These are phyloP conservation scores for Talaromyces sp. DNA, from an alignment of 2,329 filamentous ascomycete genomes.

Conservation along the genomic window DNA sequence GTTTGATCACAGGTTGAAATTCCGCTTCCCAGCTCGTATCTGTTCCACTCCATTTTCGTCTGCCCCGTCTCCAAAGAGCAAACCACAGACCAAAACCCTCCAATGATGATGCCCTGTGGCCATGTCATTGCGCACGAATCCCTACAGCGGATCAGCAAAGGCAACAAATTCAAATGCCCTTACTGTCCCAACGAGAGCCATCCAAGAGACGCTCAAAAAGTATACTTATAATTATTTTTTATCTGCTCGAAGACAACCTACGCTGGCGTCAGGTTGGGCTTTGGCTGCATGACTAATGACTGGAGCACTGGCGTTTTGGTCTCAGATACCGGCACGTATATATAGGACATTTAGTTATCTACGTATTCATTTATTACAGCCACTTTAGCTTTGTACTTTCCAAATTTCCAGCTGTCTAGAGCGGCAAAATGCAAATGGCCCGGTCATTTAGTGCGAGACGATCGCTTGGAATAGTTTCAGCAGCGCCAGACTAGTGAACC, in stretches of 20 bases:
- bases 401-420: neutral
- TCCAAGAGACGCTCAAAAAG: slow-evolving; percentile 67
- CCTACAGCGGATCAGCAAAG: slow-evolving; percentile 72
- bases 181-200: slow-evolving; percentile 87
- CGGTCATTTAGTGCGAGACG: neutral
- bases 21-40: slow-evolving; percentile 57
- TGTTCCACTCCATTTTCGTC: slow-evolving; percentile 94
- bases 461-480: neutral
- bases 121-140: slow-evolving; percentile 88
- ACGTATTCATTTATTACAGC: neutral
- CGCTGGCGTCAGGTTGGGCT: slow-evolving; percentile 2
- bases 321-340: slow-evolving; percentile 2
- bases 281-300: neutral
- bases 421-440: neutral
- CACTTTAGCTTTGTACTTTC: neutral
- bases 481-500: neutral
- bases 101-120: slow-evolving; percentile 94
- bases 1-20: slow-evolving; percentile 51
- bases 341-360: neutral
- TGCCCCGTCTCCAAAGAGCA: slow-evolving; percentile 97
- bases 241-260: neutral
- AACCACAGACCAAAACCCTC: slow-evolving; percentile 84
- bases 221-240: slow-evolving; percentile 51
- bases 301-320: slow-evolving; percentile 4
- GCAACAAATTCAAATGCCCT: slow-evolving; percentile 82